A percentile compares a stretch with the other conserved stretches of the same genome.
Conservation (phyloP, 78 protist genomes). For the Dictyostelium purpureum region DNA sequence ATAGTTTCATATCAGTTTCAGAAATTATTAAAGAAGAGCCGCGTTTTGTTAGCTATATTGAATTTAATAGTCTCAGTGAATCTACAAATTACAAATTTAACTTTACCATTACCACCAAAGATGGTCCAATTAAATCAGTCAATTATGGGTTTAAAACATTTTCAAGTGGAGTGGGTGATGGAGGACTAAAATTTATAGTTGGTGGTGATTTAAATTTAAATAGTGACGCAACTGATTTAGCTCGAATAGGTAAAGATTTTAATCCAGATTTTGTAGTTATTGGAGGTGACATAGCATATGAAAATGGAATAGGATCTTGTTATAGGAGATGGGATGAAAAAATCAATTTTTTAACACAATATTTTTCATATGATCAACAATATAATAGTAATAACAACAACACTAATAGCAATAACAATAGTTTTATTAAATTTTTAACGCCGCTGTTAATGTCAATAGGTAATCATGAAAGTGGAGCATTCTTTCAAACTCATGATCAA, state of each 20-base stretch:
- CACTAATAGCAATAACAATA: too few relatives aligned
- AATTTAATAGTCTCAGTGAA: background rate
- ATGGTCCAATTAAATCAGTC: background rate
- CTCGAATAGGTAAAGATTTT: background rate
- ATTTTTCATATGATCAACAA: too few relatives aligned
- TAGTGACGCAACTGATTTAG: constrained; percentile 24
- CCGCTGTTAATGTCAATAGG: constrained; percentile 45
- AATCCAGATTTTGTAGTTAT: constrained; percentile 17
- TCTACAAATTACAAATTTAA: background rate
- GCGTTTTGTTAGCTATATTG: constrained; percentile 3
- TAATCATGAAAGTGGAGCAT: constrained; percentile 64
- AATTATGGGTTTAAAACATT: constrained; percentile 36
- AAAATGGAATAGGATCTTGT: constrained; percentile 35
- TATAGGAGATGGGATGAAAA: constrained; percentile 66
- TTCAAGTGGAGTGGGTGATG: background rate
- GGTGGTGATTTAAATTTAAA: constrained; percentile 69
- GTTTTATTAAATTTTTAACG: background rate
- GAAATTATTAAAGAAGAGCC: constrained; percentile 17
- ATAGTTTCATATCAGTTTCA: background rate
- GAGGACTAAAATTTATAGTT: background rate
- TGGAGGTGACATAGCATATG: constrained; percentile 73
- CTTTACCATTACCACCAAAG: background rate
- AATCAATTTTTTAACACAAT: background rate
- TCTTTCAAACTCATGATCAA: constrained; percentile 21
- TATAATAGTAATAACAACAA: too few relatives aligned